phyloP scores from a whole-genome alignment of 1,284 basidiomycete genomes.

The Thelephora terrestris region DNA sequence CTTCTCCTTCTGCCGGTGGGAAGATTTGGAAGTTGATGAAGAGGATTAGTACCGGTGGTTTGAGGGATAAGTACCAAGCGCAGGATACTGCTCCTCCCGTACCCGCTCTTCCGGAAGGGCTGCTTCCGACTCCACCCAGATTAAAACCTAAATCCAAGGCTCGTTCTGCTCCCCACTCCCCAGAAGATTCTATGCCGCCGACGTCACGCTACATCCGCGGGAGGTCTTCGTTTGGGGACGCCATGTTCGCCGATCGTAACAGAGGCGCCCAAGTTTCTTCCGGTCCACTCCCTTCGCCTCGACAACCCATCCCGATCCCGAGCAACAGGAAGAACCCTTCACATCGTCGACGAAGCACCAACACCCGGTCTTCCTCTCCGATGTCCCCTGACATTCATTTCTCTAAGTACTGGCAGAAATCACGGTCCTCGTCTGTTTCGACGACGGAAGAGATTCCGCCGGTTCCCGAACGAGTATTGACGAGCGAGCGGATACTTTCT shows the following conservation, averaged over 20 bases:
- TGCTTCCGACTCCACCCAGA: constrained; percentile 8
- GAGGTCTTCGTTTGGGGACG: not conserved
- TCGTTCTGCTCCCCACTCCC: not conserved
- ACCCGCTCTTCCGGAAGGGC: constrained; percentile 42
- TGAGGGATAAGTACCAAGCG: constrained; percentile 44
- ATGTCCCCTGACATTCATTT: constrained; percentile 47
- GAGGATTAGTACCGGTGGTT: constrained; percentile 51
- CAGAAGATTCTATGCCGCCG: not conserved
- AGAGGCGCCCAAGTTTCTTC: not conserved
- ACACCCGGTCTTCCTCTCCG: constrained; percentile 44
- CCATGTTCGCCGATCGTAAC: not conserved
- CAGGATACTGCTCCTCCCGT: constrained; percentile 36
- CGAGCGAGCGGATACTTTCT: constrained; percentile 37
- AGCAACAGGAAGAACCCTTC: constrained; percentile 12
- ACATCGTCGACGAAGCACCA: constrained; percentile 27
- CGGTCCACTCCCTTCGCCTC: not conserved
- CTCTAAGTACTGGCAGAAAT: constrained; percentile 36
- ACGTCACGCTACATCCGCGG: not conserved
- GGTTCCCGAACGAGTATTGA: constrained; percentile 19
- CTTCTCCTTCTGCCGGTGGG: constrained; percentile 22
- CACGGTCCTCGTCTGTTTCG: constrained; percentile 42
- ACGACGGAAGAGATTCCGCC: constrained; percentile 37
- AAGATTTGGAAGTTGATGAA: constrained; percentile 61
- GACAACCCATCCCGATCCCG: not conserved
- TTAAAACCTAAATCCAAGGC: not conserved